Percentiles rank a stretch among this genome's conserved stretches.
Evolutionary conservation across 306 rosid species (phyloP).

Genomic region (Senna siamea): DNA sequence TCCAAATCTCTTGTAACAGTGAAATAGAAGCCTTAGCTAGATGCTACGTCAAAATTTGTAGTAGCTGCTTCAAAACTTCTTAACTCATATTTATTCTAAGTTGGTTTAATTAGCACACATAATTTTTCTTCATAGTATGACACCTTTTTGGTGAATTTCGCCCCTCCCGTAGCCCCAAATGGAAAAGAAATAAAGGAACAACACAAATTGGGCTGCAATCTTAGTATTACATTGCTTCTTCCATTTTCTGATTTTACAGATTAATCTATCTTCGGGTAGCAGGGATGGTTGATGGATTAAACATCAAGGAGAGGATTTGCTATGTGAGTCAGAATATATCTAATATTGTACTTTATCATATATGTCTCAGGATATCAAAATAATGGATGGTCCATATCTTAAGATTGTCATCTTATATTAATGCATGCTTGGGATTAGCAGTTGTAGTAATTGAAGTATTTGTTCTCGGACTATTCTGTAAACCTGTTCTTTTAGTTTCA

Average conservation of each 20-base stretch:
- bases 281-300: constrained; percentile 96
- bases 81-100: constrained; percentile 16
- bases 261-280: constrained; percentile 87
- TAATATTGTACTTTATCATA: constrained; percentile 27
- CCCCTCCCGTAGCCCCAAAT: not conserved
- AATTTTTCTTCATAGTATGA: constrained; percentile 9
- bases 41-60: not conserved
- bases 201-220: constrained; percentile 18
- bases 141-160: constrained; percentile 32
- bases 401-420: constrained; percentile 25
- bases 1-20: constrained; percentile 19
- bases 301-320: constrained; percentile 78
- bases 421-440: constrained; percentile 24
- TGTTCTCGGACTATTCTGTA: constrained; percentile 19
- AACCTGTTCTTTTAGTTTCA: constrained; percentile 21
- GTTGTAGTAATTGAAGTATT: constrained; percentile 14
- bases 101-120: constrained; percentile 21
- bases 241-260: constrained; percentile 54
- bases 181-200: constrained; percentile 24
- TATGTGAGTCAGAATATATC: constrained; percentile 65
- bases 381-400: constrained; percentile 29
- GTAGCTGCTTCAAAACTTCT: not conserved
- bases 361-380: constrained; percentile 33
- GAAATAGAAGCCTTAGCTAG: constrained; percentile 6
- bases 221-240: constrained; percentile 33